Base-by-base conservation (phyloP, 345 rosid genomes). In the Laguncularia racemosa region DNA sequence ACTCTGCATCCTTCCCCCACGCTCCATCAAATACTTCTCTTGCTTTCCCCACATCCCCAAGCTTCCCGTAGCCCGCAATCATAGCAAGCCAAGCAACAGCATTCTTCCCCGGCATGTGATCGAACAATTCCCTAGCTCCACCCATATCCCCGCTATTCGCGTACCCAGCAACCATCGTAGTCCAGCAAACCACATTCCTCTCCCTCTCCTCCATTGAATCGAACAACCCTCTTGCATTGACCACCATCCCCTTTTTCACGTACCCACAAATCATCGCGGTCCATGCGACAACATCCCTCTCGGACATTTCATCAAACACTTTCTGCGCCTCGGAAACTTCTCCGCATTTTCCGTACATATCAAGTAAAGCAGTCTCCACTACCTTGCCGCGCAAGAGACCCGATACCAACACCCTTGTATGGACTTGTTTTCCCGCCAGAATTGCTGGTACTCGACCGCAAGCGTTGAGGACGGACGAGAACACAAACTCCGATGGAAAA, bases 381-480 rank as follows among this genome's bases (percentile, higher is more conserved):
- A 76, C 50, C 63, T 67, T 65, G 60, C 74, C 73, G 2, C 55
- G 48, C 59, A 58, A 67, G 53, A 67, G 77, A 44, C 84, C 86
- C 2, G 83, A 80, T 54, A 76, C 74, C 3, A 78, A 63, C 0
- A 81, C 74, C 12, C 72, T 65, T 3, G 87, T 62, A 15, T 89
- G 96, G 33, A 86, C 68, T 15, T 77, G 67, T 51, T 72, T 75
- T 15, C 89, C 89, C 44, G 74, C 72, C 0, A 59, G 16, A 0
- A 71, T 56, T 13, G 67, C 66, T 7, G 72, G 80, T 11, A 78
- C 13, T 17, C 77, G 75, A 10, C 85, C 82, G 56, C 96, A 89
- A 6, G 95, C 87, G 53, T 76, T 84, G 69, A 85, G 84, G 50
- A 86, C 75, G 19, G 83, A 77, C 57, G 91, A 85, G 80, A 86